Evolutionary conservation across 1,284 basidiomycete species (phyloP).

Genomic region (Moesziomyces aphidis): DNA sequence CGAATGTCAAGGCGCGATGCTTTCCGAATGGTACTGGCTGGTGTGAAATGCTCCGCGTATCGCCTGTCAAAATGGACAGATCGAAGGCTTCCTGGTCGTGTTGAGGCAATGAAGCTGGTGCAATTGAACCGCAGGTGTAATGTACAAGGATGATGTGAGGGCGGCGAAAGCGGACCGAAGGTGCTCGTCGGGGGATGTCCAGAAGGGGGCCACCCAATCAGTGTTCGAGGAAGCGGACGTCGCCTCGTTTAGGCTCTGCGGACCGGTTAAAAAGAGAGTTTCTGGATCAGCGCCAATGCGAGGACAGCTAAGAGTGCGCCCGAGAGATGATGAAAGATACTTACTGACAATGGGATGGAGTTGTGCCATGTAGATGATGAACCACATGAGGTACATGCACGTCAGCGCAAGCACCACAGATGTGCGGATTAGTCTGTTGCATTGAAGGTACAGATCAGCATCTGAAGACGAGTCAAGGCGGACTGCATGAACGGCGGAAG

Average conservation of each 20-base stretch:
- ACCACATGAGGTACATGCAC: conserved; percentile 68
- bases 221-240: conserved; percentile 59
- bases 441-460: conserved; percentile 2
- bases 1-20: neutral
- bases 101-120: neutral
- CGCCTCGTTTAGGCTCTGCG: conserved; percentile 59
- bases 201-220: neutral
- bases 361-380: conserved; percentile 67
- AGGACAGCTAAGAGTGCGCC: too few species aligned
- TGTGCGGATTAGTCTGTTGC: conserved; percentile 60
- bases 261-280: neutral
- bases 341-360: conserved; percentile 67
- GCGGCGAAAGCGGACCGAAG: neutral
- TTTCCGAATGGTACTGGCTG: neutral
- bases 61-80: neutral
- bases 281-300: neutral
- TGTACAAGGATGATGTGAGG: neutral
- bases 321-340: conserved; percentile 8
- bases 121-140: neutral
- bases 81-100: neutral
- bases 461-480: neutral
- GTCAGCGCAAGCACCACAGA: conserved; percentile 58
- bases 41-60: neutral
- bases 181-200: neutral
- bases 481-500: neutral